Percentiles rank a stretch among this genome's conserved stretches.
Evolutionary conservation across 2,329 filamentous ascomycete species (phyloP).

Genomic region (Stemphylium beticola): DNA sequence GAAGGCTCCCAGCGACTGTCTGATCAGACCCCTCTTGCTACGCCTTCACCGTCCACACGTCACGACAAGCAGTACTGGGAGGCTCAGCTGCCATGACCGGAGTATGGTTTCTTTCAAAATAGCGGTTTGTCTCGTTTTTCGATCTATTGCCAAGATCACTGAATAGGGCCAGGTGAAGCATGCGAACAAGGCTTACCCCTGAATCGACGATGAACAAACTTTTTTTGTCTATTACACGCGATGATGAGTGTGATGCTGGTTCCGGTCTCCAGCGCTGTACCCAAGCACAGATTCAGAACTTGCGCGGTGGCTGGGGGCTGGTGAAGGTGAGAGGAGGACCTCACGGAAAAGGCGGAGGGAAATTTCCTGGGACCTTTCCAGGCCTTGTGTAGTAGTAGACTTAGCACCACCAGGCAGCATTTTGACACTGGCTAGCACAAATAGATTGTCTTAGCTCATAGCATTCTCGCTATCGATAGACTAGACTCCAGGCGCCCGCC

Average conservation of each 20-base stretch:
- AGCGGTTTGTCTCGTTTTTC: background rate
- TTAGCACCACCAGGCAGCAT: background rate
- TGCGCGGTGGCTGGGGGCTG: background rate
- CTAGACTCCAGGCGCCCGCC: background rate
- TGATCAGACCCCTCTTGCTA: background rate
- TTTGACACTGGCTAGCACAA: background rate
- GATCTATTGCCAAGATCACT: background rate
- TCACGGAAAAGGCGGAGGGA: constrained; percentile 12
- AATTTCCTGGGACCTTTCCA: background rate
- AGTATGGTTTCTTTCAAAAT: background rate
- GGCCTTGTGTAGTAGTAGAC: background rate
- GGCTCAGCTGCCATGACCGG: background rate
- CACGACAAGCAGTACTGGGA: background rate
- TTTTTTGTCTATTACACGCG: background rate
- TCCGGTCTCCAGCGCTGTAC: background rate
- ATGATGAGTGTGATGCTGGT: background rate
- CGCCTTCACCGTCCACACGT: too few relatives aligned
- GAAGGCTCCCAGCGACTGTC: background rate
- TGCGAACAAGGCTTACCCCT: constrained; percentile 4
- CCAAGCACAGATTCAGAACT: background rate
- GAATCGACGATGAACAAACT: constrained; percentile 1
- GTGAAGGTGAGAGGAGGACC: constrained; percentile 10
- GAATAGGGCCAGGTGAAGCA: background rate
- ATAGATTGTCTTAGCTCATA: background rate
- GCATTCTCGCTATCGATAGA: background rate